These are phyloP conservation scores for Aspergillus caelatus DNA, from an alignment of 2,329 filamentous ascomycete genomes.

Conservation along the genomic window DNA sequence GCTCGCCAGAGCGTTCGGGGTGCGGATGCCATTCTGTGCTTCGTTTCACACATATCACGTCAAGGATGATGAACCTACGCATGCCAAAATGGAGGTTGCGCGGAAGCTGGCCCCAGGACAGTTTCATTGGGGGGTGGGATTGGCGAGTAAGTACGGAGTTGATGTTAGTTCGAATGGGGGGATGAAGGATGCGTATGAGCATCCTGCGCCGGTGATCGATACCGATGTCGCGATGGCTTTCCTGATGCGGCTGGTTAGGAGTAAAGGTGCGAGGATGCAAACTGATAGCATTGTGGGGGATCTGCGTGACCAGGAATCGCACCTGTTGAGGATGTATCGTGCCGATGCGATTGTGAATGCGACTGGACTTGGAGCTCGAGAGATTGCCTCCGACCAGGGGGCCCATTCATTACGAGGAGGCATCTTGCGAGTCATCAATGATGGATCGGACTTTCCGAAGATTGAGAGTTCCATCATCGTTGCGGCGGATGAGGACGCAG, in stretches of 20 bases:
- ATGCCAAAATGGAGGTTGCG: not conserved
- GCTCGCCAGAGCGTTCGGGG: not conserved
- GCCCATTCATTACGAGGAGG: slow-evolving; percentile 49
- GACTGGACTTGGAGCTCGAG: slow-evolving; percentile 47
- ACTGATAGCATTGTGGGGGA: not conserved
- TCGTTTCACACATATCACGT: not conserved
- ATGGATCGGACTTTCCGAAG: slow-evolving; percentile 47
- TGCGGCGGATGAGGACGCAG: slow-evolving; percentile 20
- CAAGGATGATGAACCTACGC: not conserved
- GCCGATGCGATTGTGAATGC: slow-evolving; percentile 48
- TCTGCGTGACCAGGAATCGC: not conserved
- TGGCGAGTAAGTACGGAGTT: slow-evolving; percentile 15
- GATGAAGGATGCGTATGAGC: slow-evolving; percentile 45
- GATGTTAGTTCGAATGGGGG: slow-evolving; percentile 36
- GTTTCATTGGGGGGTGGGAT: slow-evolving; percentile 3
- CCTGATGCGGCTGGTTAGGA: slow-evolving; percentile 44
- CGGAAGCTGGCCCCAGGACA: not conserved
- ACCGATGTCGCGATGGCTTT: slow-evolving; percentile 50
- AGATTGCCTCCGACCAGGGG: slow-evolving; percentile 42
- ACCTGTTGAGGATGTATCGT: not conserved
- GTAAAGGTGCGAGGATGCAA: slow-evolving; percentile 45
- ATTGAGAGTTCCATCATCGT: slow-evolving; percentile 46
- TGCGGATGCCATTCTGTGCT: slow-evolving; percentile 2
- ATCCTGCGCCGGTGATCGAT: slow-evolving; percentile 51
- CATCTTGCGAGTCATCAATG: slow-evolving; percentile 51